Percentiles rank a stretch among this genome's conserved stretches.
Conservation (phyloP, 2,329 filamentous ascomycete species). For the Fusarium sp. region DNA sequence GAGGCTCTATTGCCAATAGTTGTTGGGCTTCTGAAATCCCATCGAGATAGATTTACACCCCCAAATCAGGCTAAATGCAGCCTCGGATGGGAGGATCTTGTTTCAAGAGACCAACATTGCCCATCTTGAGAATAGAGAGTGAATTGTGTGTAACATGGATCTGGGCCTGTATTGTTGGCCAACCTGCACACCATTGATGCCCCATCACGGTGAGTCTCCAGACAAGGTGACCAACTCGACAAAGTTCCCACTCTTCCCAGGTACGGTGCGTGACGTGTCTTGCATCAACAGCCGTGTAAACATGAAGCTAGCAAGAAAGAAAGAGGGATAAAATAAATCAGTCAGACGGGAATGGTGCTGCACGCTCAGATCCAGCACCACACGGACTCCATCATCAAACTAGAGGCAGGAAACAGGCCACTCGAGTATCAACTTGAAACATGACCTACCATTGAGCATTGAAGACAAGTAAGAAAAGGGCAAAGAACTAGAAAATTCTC, state of each 20-base stretch:
- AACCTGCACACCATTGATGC: not conserved
- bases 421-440: conserved; percentile 25
- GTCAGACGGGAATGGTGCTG: not conserved
- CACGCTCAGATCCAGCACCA: conserved; percentile 4
- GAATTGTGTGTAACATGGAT: not conserved
- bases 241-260: not conserved
- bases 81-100: not conserved
- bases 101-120: conserved; percentile 24
- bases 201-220: not conserved
- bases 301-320: not conserved
- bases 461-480: not conserved
- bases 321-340: not conserved
- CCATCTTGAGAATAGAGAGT: not conserved
- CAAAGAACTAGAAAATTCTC: not conserved
- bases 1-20: not conserved
- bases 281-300: conserved; percentile 7
- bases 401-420: conserved; percentile 31
- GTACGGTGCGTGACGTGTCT: conserved; percentile 16
- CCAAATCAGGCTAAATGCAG: conserved; percentile 6
- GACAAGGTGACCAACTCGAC: not conserved
- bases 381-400: conserved; percentile 15
- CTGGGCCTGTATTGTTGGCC: conserved; percentile 4
- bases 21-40: not conserved
- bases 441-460: not conserved
- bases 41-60: not conserved